Evolutionary conservation across 805 yeast genomes (phyloP).

Genomic region (Kodamaea neixiangensis): DNA sequence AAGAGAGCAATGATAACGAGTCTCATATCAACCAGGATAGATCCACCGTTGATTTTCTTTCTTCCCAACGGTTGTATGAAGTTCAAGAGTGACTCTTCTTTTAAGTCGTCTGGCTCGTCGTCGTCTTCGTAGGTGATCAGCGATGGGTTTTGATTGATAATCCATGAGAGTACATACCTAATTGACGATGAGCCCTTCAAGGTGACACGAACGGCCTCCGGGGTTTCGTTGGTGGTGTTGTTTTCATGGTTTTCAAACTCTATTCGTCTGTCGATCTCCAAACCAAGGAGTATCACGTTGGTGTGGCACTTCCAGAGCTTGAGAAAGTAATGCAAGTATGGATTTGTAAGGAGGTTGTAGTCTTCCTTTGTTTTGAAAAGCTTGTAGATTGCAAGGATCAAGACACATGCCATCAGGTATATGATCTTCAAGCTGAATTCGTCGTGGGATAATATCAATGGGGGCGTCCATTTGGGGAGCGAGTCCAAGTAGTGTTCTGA

Average conservation of each 20-base stretch:
- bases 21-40: slow-evolving; percentile 58
- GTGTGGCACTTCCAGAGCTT: slow-evolving; percentile 71
- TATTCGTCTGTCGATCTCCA: slow-evolving; percentile 49
- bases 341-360: slow-evolving; percentile 54
- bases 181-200: slow-evolving; percentile 66
- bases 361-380: slow-evolving; percentile 26
- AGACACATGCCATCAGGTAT: slow-evolving; percentile 34
- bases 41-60: slow-evolving; percentile 55
- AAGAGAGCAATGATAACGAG: slow-evolving; percentile 57
- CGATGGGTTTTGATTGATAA: slow-evolving; percentile 50
- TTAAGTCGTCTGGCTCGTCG: slow-evolving; percentile 46
- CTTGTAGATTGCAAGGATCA: slow-evolving; percentile 34
- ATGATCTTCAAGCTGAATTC: slow-evolving; percentile 27
- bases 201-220: slow-evolving; percentile 32
- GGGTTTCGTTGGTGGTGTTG: slow-evolving; percentile 29
- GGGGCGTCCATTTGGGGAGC: slow-evolving; percentile 31
- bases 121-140: slow-evolving; percentile 17
- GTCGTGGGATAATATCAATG: slow-evolving; percentile 14
- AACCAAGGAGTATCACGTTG: slow-evolving; percentile 55
- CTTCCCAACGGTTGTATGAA: slow-evolving; percentile 71
- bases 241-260: slow-evolving; percentile 32
- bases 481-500: slow-evolving; percentile 26
- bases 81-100: slow-evolving; percentile 57
- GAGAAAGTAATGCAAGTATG: slow-evolving; percentile 58
- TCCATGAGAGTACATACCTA: slow-evolving; percentile 60